phyloP scores from a whole-genome alignment of 1,139 yeast species.

The Kazachstania sp. region DNA sequence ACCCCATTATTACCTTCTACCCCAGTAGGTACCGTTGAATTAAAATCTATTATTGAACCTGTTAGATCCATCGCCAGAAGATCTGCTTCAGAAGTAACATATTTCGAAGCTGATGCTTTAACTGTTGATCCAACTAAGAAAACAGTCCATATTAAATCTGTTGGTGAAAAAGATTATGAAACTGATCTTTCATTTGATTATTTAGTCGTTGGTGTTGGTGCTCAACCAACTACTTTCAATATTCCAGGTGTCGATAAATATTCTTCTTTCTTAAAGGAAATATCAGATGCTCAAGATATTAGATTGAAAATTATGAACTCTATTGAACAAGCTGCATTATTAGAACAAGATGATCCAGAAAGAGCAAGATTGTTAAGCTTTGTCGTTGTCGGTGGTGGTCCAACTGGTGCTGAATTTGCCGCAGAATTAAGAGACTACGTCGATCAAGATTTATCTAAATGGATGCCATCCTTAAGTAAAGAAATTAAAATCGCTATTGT shows the following conservation, averaged over 20 bases:
- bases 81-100: constrained; percentile 69
- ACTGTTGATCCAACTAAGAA: constrained; percentile 63
- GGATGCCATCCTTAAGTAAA: constrained; percentile 80
- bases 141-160: constrained; percentile 41
- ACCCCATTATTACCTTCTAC: constrained; percentile 89
- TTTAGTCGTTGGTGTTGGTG: constrained; percentile 84
- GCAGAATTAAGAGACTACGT: constrained; percentile 92
- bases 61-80: constrained; percentile 66
- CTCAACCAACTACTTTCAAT: constrained; percentile 85
- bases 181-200: constrained; percentile 60
- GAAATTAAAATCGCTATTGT: constrained; percentile 78
- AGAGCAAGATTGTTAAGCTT: constrained; percentile 73
- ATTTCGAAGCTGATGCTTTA: constrained; percentile 88
- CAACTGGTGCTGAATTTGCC: constrained; percentile 94
- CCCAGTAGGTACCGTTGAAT: constrained; percentile 88
- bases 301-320: constrained; percentile 71
- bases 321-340: constrained; percentile 73
- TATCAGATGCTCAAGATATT: constrained; percentile 72
- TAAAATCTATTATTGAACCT: constrained; percentile 83
- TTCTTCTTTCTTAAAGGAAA: constrained; percentile 78
- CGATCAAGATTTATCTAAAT: constrained; percentile 78
- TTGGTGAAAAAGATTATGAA: constrained; percentile 34
- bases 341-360: constrained; percentile 66
- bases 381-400: constrained; percentile 93
- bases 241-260: constrained; percentile 87